Conservation (phyloP, 495 filamentous ascomycete genomes). For the Penicillium mononematosum region DNA sequence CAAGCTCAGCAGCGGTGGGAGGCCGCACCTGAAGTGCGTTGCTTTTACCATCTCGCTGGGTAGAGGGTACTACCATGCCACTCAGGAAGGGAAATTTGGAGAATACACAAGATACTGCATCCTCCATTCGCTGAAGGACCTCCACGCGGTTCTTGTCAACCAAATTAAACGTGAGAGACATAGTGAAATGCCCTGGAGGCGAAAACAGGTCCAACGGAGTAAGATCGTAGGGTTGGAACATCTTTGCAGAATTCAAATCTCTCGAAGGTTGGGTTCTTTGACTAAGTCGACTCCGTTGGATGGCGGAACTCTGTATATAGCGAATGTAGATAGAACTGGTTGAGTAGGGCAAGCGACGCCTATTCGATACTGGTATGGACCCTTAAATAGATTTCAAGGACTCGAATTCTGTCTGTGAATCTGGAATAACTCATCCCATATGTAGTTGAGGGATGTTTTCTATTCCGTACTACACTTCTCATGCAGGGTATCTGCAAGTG, state of each 20-base stretch:
- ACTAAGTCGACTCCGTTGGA: too few relatives aligned
- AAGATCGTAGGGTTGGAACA: conserved; percentile 1
- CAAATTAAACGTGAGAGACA: neutral
- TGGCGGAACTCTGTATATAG: too few relatives aligned
- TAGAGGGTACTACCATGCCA: neutral
- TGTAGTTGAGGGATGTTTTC: neutral
- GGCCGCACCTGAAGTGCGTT: neutral
- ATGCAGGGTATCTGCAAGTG: neutral
- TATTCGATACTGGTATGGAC: too few relatives aligned
- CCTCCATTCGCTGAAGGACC: neutral
- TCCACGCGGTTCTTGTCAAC: neutral
- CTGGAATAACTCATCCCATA: too few relatives aligned
- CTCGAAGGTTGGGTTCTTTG: too few relatives aligned
- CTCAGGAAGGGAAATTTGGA: neutral
- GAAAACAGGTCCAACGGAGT: neutral
- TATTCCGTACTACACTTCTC: neutral
- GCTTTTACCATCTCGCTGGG: neutral
- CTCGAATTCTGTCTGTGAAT: too few relatives aligned
- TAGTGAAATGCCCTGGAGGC: neutral
- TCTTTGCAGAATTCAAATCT: neutral
- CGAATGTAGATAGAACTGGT: too few relatives aligned
- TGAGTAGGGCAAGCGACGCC: too few relatives aligned
- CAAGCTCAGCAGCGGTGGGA: neutral
- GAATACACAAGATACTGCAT: neutral
- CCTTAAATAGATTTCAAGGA: too few relatives aligned